Base-by-base conservation (phyloP, 192 early-diverging fungal species). In the Podila minutissima region DNA sequence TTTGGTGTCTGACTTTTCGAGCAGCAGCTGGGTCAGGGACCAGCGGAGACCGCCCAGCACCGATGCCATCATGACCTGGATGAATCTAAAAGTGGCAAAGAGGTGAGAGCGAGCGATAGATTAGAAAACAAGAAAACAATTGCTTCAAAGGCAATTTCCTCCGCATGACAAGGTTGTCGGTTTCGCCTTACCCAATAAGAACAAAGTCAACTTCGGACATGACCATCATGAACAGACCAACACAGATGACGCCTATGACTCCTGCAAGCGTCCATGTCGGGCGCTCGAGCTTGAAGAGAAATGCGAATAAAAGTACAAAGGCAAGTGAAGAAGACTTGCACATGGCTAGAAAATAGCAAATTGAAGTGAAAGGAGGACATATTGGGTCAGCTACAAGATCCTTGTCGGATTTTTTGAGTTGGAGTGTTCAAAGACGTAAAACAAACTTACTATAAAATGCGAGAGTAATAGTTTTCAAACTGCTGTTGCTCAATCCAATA, bases 261-360 rank as follows among this genome's bases (percentile, higher is more conserved):
- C 78, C 88, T 28, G 92, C 86, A 22, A 97, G 84, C 53, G 74
- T 87, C 83, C 89, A 89, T 1, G 90, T 93, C 8, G 93, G 90
- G 35, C 85, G 75, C 78, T 98, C 97, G 69, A 98, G 86, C 15
- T 89, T 88, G 86, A 98, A 98, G 3, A 93, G 69, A 67, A 97
- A 95, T 4, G 97, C 95, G 83, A 98, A 98, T 19, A 98, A 68
- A 31, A 98, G 87, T n/a, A 94, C 91, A 72, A 93, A 93, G 2
- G 90, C 89, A 62, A 91, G 84, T 3, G 88, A 88, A 11, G 93
- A 93, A 5, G 92, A 93, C 76, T 94, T 94, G 84, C 92, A 92
- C 92, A 94, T 94, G 64, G 93, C 87, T 88, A 69, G 32, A 13
- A 35, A 29, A 24, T 1, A 26, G 2, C 59, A 57, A 37, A 37